phyloP scores from a whole-genome alignment of 148 eudicot species.

The Chenopodium suecicum region DNA sequence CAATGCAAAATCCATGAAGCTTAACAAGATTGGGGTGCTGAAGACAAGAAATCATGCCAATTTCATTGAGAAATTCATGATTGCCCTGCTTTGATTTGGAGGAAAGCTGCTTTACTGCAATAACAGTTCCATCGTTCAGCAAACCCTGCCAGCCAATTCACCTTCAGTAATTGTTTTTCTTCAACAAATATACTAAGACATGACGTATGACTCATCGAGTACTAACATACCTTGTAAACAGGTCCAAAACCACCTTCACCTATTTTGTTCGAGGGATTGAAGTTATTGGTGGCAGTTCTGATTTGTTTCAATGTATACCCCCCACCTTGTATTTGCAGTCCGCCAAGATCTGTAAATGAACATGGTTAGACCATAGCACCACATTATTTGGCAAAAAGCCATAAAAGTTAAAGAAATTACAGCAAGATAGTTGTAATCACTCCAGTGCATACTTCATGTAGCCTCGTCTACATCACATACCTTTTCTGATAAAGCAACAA shows the following conservation, averaged over 20 bases:
- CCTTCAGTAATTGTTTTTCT: constrained; percentile 4
- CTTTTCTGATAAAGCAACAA: too few species aligned
- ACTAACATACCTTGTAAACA: constrained; percentile 57
- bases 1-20: constrained; percentile 41
- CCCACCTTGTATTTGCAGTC: constrained; percentile 52
- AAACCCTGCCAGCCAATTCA: constrained; percentile 28
- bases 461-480: too few species aligned
- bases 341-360: constrained; percentile 39
- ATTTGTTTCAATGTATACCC: constrained; percentile 57
- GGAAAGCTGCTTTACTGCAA: constrained; percentile 46
- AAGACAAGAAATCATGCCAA: constrained; percentile 43
- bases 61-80: constrained; percentile 42
- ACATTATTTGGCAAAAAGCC: too few species aligned
- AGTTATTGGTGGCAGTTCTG: constrained; percentile 61
- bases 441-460: too few species aligned
- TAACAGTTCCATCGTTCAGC: constrained; percentile 30
- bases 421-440: too few species aligned
- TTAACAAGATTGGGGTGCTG: constrained; percentile 42
- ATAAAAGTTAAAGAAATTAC: too few species aligned
- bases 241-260: constrained; percentile 82
- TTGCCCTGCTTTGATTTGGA: constrained; percentile 44
- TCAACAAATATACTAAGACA: neutral
- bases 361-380: neutral
- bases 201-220: neutral
- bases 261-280: constrained; percentile 50